Evolutionary conservation across 2,329 filamentous ascomycete species (phyloP), one percentile per base, ranked within the genome.

Genomic region (Colletotrichum tropicale): DNA sequence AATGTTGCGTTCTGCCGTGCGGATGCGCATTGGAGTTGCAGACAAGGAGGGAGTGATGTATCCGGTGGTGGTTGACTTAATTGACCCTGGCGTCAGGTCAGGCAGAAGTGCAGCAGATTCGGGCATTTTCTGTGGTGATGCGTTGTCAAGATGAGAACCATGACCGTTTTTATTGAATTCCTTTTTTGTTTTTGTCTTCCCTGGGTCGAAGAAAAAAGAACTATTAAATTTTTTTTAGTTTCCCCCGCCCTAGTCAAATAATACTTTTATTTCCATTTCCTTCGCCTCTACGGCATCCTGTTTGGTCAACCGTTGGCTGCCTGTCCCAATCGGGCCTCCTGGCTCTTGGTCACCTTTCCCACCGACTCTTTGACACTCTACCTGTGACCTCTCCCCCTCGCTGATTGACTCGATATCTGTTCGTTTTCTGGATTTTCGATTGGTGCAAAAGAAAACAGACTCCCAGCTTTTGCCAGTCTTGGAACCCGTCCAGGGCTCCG

Each of bases 101-200:
- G 86, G 86, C 86, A 88, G 84, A 85, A 84, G 83, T 87, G 86
- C 86, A 87, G 82, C 81, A 82, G 80, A 77, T 83, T 85, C 83
- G 83, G 85, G 85, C 84, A 82, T 82, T 82, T 81, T 81, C 84
- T 85, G 83, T 82, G 84, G 82, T 87, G 87, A 88, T 89, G 87
- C 85, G 88, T 88, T 89, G 88, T 89, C 88, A 89, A 84, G 80
- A 81, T 80, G 65, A 58, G 26, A 52, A 60, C 58, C 58, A 65
- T 28, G 43, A 34, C 12, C 43, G 26, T 65, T 52, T 52, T 67
- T 48, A 15, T 48, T 60, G 32, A 15, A 34, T 77, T 81, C 77
- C 79, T 77, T 78, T 69, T 73, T 66, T 70, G 28, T 70, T 28
- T 72, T 68, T 70, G 75, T 71, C 71, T 73, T 69, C 12, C 43